Evolutionary conservation across 306 rosid genomes (phyloP), one percentile per base, ranked within the genome.

Genomic region (Dalbergia cochinchinensis): DNA sequence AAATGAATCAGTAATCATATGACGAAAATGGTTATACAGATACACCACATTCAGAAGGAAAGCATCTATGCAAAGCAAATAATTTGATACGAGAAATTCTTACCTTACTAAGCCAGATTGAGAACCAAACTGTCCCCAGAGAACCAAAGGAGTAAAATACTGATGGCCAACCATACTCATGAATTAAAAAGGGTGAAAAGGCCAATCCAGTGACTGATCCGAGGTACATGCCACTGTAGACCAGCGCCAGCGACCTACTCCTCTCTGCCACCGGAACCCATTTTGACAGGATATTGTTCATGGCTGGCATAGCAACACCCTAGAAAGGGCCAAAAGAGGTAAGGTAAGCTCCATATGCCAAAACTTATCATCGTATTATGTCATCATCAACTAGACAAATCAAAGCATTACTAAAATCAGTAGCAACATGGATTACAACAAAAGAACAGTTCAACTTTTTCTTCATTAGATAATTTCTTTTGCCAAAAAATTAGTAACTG

Each of bases 231-330:
- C 99, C 99, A 77, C 99, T 96, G 88, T 96, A 96, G 58, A 96
- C 99, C 53, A 96, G 83, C 1, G 99, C 96, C 72, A 95, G 87
- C 19, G 98, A 93, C 78, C 99, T 87, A 73, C 99, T 96, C 83
- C 99, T 88, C 87, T 96, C 99, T 57, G 99, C 86, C 78, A 96
- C 98, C 8, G 99, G 99, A 83, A 96, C 86, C 99, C 99, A 96
- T 81, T 90, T 96, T 33, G 99, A 93, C 71, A 96, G 90, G 75
- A 96, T 91, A 74, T 96, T 96, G 76, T 96, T 96, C 99, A 96
- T 96, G 66, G 99, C 99, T 34, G 98, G 99, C 99, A 96, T 96
- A 45, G 99, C 99, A 78, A 96, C 99, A 39, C 99, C 99, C 98
- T 96, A 71, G 76, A 65, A 51, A 58, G 53, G 67, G 66, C 51